Percentiles rank a stretch among this genome's conserved stretches.
phyloP scores from a whole-genome alignment of 2,329 filamentous ascomycete genomes.

The Penicillium hesseltinei region DNA sequence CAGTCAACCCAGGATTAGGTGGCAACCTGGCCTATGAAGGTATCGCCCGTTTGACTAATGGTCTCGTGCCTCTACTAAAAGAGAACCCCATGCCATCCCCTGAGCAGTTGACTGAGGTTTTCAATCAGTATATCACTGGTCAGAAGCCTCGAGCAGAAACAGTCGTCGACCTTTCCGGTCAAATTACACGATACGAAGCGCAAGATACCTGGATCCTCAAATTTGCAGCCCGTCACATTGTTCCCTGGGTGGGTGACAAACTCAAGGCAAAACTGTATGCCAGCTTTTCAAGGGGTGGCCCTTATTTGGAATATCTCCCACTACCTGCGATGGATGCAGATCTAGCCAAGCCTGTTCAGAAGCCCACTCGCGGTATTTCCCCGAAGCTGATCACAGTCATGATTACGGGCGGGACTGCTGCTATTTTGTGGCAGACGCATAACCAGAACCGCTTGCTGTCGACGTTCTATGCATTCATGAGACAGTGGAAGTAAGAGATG shows the following conservation, averaged over 20 bases:
- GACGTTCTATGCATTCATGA: not conserved
- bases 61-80: conserved; percentile 21
- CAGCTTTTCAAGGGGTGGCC: conserved; percentile 6
- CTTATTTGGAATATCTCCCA: conserved; percentile 10
- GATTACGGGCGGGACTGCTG: not conserved
- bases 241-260: conserved; percentile 11
- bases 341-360: not conserved
- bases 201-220: conserved; percentile 23
- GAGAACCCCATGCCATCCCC: conserved; percentile 12
- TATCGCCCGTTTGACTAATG: conserved; percentile 36
- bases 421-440: not conserved
- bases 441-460: not conserved
- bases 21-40: conserved; percentile 41
- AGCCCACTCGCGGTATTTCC: not conserved
- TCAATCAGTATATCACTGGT: conserved; percentile 18
- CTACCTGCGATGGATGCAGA: not conserved
- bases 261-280: conserved; percentile 11
- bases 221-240: conserved; percentile 12
- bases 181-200: conserved; percentile 25
- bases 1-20: conserved; percentile 35
- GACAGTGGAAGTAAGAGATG: not conserved
- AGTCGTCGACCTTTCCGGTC: conserved; percentile 18
- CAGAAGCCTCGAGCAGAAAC: conserved; percentile 20
- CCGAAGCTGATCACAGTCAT: not conserved
- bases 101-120: conserved; percentile 14